Evolutionary conservation across 2,329 filamentous ascomycete species (phyloP), one percentile per base, ranked within the genome.

Genomic region (Phialophora expanda): DNA sequence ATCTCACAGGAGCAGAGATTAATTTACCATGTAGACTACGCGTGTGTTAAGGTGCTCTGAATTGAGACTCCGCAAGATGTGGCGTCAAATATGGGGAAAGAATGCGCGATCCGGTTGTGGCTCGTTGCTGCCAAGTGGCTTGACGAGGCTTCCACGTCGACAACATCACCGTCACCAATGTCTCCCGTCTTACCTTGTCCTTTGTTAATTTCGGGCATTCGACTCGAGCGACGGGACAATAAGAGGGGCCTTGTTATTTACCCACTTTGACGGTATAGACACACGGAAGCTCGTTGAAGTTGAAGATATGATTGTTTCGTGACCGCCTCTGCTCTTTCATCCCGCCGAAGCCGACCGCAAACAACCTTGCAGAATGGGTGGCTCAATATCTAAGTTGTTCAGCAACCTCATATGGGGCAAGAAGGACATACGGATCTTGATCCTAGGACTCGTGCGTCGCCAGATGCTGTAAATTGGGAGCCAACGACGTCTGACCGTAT

Each of bases 401-500:
- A 91, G 90, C 61, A 80, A 82, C 79, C 82, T 96, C 68, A 74
- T 96, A 69, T 98, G 90, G 89, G 83, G 91, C 50, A 98, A 98
- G 85, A 99, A 98, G 83, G 95, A 99, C 82, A 97, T 97, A 71
- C 85, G 95, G 74, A 99, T 99, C 81, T 81, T 99, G 78, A 97
- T 97, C 73, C 82, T 97, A 67, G 93, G 93, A 75, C 87, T 97
- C 81, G 93, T 97, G 89, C 73, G 89, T 77, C 58, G 56, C 53
- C 17, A 44, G 17, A n/a, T n/a, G 38, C 38, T n/a, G 38, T 44
- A 44, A 0, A n/a, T 44, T 7, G 5, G 38, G 1, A 17, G 38
- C 53, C 48, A 11, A 61, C 62, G 65, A 38, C 77, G 38, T n/a
- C 38, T 44, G 38, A 44, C 38, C 1, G 17, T 44, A 3, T 17